Evolutionary conservation across 1,284 basidiomycete species (phyloP).

Genomic region (Xanthoconium separans): DNA sequence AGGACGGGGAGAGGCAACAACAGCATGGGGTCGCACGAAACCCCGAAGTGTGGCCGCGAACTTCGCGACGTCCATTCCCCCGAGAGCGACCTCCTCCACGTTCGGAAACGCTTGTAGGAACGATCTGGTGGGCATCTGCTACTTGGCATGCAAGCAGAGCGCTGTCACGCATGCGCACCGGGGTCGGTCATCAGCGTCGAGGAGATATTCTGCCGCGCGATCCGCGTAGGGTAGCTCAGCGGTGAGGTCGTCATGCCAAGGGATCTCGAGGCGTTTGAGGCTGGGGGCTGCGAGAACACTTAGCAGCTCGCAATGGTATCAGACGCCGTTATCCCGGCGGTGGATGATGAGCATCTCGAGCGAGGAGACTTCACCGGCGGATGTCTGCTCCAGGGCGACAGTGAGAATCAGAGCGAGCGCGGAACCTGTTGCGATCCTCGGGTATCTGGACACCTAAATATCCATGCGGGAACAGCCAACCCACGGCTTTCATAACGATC

Average conservation of each 20-base stretch:
- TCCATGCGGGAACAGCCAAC: conserved; percentile 28
- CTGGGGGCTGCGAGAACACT: conserved; percentile 11
- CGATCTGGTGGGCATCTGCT: conserved; percentile 18
- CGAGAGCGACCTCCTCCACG: conserved; percentile 16
- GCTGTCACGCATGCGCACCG: conserved; percentile 14
- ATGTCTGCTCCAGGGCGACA: neutral
- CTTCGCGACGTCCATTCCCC: conserved; percentile 11
- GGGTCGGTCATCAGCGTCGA: conserved; percentile 10
- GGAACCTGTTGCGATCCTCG: neutral
- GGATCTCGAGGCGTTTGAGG: conserved; percentile 21
- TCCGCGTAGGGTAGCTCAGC: conserved; percentile 7
- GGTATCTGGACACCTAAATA: neutral
- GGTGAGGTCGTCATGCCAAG: conserved; percentile 21
- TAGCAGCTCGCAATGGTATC: conserved; percentile 21
- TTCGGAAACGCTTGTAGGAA: conserved; percentile 21
- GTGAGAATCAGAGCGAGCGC: neutral
- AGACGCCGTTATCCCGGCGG: conserved; percentile 11
- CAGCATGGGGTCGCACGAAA: conserved; percentile 1
- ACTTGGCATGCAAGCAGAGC: conserved; percentile 15
- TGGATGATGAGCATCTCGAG: conserved; percentile 20
- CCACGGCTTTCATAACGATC: conserved; percentile 17
- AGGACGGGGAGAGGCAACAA: neutral
- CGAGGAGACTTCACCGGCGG: conserved; percentile 10
- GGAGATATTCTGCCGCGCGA: conserved; percentile 11
- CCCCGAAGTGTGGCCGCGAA: conserved; percentile 13